Percentiles rank a stretch among this genome's conserved stretches.
Conservation (phyloP, 805 yeast genomes). For the Yarrowia sp. region DNA sequence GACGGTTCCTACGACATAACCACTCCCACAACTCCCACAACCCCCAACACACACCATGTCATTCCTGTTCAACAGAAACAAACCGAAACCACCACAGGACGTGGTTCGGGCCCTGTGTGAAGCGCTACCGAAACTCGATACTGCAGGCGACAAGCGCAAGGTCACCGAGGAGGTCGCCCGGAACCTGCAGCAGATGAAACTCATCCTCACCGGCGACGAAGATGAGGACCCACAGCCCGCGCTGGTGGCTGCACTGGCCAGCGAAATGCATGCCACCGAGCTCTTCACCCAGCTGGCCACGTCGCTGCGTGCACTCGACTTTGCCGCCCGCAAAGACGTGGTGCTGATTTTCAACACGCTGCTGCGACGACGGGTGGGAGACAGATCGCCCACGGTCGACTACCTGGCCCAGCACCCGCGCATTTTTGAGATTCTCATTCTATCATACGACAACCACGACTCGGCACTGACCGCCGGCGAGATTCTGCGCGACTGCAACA, state of each 20-base stretch:
- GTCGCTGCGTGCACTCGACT: slow-evolving; percentile 67
- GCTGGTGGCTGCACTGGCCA: slow-evolving; percentile 70
- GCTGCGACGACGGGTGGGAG: slow-evolving; percentile 73
- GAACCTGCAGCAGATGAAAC: slow-evolving; percentile 60
- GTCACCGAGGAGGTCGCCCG: slow-evolving; percentile 41
- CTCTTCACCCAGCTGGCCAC: slow-evolving; percentile 59
- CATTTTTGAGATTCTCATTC: slow-evolving; percentile 58
- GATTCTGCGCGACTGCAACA: slow-evolving; percentile 80
- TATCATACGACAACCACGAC: slow-evolving; percentile 72
- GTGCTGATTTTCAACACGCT: slow-evolving; percentile 68
- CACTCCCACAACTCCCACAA: background rate
- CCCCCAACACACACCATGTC: slow-evolving; percentile 54
- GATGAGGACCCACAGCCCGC: slow-evolving; percentile 58
- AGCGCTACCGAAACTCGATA: slow-evolving; percentile 53
- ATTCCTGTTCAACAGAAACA: slow-evolving; percentile 77
- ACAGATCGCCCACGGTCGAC: slow-evolving; percentile 82
- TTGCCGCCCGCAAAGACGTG: slow-evolving; percentile 87
- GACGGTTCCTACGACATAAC: background rate
- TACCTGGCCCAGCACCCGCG: slow-evolving; percentile 68
- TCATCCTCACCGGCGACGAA: slow-evolving; percentile 68
- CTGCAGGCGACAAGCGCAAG: slow-evolving; percentile 43
- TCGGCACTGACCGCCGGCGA: slow-evolving; percentile 71
- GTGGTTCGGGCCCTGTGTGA: slow-evolving; percentile 74
- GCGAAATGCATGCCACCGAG: slow-evolving; percentile 73
- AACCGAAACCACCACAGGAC: slow-evolving; percentile 86